Percentiles rank a stretch among this genome's conserved stretches.
phyloP scores from a whole-genome alignment of 2,329 filamentous ascomycete genomes.

The Fusarium neocosmosporiellum region DNA sequence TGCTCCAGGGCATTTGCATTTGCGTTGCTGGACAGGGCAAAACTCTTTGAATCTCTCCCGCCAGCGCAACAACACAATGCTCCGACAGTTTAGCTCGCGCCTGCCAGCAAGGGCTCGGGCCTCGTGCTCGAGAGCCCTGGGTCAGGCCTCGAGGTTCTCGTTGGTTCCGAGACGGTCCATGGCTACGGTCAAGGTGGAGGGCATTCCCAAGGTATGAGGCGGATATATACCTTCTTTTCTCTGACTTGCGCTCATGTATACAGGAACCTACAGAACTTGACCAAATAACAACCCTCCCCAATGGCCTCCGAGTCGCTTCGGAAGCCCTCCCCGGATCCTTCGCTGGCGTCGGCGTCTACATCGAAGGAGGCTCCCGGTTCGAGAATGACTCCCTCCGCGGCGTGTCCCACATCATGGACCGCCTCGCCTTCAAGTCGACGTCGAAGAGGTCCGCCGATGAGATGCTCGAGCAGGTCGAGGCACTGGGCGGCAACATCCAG shows the following conservation, averaged over 20 bases:
- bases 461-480: slow-evolving; percentile 89
- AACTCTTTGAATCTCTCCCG: slow-evolving; percentile 5
- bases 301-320: slow-evolving; percentile 93
- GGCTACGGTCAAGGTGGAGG: slow-evolving; percentile 50
- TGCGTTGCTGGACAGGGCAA: slow-evolving; percentile 23
- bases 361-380: slow-evolving; percentile 94
- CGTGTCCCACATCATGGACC: slow-evolving; percentile 95
- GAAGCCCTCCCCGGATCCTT: slow-evolving; percentile 96
- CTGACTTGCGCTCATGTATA: background rate
- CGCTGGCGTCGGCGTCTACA: slow-evolving; percentile 93
- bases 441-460: slow-evolving; percentile 77
- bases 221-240: background rate
- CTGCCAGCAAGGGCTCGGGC: slow-evolving; percentile 44
- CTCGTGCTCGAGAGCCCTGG: slow-evolving; percentile 39
- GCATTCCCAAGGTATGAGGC: slow-evolving; percentile 49
- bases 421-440: slow-evolving; percentile 94
- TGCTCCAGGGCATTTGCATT: slow-evolving; percentile 17
- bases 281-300: slow-evolving; percentile 86
- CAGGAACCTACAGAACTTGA: slow-evolving; percentile 87
- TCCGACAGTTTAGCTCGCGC: slow-evolving; percentile 51
- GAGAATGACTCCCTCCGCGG: slow-evolving; percentile 87
- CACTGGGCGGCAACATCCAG: slow-evolving; percentile 93
- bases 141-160: slow-evolving; percentile 35
- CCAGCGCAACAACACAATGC: slow-evolving; percentile 42
- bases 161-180: slow-evolving; percentile 41